Evolutionary conservation across 108 stramenopile species (phyloP).

Genomic region (Skeletonema menzelii): DNA sequence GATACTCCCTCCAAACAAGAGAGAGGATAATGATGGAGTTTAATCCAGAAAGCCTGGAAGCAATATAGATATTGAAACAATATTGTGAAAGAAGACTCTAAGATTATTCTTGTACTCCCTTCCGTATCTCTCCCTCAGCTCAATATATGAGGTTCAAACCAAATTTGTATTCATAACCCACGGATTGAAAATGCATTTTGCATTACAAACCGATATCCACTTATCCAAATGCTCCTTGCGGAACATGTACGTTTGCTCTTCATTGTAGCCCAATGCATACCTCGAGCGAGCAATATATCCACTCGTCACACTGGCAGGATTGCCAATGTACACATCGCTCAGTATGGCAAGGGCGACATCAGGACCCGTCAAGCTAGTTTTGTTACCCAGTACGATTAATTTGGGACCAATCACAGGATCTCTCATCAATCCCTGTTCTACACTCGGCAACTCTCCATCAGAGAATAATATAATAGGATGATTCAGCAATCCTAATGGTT

Average conservation of each 20-base stretch:
- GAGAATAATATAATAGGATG: constrained; percentile 14
- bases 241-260: neutral
- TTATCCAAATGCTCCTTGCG: neutral
- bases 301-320: constrained; percentile 9
- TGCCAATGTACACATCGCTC: constrained; percentile 26
- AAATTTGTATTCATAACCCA: neutral
- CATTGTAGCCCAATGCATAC: constrained; percentile 12
- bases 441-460: constrained; percentile 1
- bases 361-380: constrained; percentile 8
- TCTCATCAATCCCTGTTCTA: constrained; percentile 10
- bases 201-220: neutral
- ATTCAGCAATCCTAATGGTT: constrained; percentile 16
- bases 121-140: neutral
- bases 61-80: too few species aligned
- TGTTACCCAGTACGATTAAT: neutral
- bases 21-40: too few species aligned
- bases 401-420: constrained; percentile 21
- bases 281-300: constrained; percentile 11
- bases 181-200: neutral
- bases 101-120: too few species aligned
- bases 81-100: too few species aligned
- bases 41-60: too few species aligned
- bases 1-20: too few species aligned
- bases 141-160: neutral
- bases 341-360: constrained; percentile 23